Evolutionary conservation across 371 early-diverging fungal species (phyloP).

Genomic region (Mortierella polycephala): DNA sequence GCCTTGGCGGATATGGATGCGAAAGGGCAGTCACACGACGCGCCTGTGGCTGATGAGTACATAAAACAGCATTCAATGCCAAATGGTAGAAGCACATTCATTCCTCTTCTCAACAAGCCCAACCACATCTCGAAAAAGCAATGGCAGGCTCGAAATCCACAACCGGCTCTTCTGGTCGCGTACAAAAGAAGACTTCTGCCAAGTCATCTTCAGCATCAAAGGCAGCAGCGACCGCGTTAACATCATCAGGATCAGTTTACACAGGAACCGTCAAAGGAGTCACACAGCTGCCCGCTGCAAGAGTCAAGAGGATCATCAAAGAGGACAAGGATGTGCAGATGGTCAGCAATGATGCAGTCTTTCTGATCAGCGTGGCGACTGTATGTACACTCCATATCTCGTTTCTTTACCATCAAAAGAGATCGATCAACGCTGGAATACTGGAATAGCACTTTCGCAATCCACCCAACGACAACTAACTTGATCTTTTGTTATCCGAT

Average conservation of each 20-base stretch:
- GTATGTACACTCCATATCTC: constrained; percentile 52
- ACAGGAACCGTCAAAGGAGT: constrained; percentile 59
- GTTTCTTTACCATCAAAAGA: background rate
- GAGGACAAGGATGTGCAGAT: constrained; percentile 81
- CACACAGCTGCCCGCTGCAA: constrained; percentile 74
- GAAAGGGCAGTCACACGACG: background rate
- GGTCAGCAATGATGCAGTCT: constrained; percentile 80
- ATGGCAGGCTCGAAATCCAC: constrained; percentile 42
- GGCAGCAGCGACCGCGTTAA: constrained; percentile 2
- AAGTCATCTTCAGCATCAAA: constrained; percentile 12
- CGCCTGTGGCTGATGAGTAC: background rate
- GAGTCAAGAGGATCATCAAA: constrained; percentile 85
- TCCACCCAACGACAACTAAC: background rate
- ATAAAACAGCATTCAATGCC: background rate
- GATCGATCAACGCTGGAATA: background rate
- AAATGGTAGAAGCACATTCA: background rate
- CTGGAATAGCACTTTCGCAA: no score
- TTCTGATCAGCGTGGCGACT: constrained; percentile 80
- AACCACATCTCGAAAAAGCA: background rate
- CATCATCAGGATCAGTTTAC: constrained; percentile 17
- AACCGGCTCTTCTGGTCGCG: constrained; percentile 26
- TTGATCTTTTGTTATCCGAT: background rate
- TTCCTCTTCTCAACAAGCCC: background rate
- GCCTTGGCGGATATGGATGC: background rate
- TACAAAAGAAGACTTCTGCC: constrained; percentile 31